Evolutionary conservation across 805 yeast genomes (phyloP).

Genomic region (Zygosaccharomyces rouxii): DNA sequence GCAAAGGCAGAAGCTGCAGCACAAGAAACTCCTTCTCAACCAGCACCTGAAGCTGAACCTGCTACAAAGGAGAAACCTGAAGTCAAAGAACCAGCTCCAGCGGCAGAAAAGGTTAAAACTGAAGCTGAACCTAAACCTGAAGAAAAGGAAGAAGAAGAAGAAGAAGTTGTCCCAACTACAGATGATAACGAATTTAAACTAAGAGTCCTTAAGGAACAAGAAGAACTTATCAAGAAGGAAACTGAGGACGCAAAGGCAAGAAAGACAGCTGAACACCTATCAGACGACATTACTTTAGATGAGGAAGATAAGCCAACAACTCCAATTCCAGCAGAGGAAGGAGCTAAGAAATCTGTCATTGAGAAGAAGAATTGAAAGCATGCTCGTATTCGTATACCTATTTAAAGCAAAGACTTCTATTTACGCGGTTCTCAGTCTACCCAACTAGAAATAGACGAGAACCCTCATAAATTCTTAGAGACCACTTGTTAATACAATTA

Average conservation of each 20-base stretch:
- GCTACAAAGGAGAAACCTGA: background rate
- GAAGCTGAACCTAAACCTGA: conserved; percentile 4
- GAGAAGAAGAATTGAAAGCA: conserved; percentile 14
- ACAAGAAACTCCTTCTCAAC: conserved; percentile 3
- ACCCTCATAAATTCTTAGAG: conserved; percentile 1
- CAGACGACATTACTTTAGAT: conserved; percentile 38
- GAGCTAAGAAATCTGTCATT: conserved; percentile 18
- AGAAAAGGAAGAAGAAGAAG: conserved; percentile 13
- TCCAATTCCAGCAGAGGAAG: conserved; percentile 23
- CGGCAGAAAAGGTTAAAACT: conserved; percentile 1
- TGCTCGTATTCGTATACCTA: conserved; percentile 5
- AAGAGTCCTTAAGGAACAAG: conserved; percentile 74
- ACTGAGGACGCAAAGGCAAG: conserved; percentile 63
- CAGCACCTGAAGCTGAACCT: background rate
- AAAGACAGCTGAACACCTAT: conserved; percentile 23
- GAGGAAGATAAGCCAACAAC: conserved; percentile 31
- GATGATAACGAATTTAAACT: conserved; percentile 58
- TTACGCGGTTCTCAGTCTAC: background rate
- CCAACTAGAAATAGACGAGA: background rate
- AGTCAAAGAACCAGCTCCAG: conserved; percentile 3
- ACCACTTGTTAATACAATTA: background rate
- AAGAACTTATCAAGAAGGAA: conserved; percentile 80
- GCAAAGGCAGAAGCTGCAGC: conserved; percentile 6
- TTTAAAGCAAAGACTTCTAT: conserved; percentile 4
- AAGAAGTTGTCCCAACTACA: conserved; percentile 11